Evolutionary conservation across 306 rosid genomes (phyloP).

Genomic region (Vigna hirtella): DNA sequence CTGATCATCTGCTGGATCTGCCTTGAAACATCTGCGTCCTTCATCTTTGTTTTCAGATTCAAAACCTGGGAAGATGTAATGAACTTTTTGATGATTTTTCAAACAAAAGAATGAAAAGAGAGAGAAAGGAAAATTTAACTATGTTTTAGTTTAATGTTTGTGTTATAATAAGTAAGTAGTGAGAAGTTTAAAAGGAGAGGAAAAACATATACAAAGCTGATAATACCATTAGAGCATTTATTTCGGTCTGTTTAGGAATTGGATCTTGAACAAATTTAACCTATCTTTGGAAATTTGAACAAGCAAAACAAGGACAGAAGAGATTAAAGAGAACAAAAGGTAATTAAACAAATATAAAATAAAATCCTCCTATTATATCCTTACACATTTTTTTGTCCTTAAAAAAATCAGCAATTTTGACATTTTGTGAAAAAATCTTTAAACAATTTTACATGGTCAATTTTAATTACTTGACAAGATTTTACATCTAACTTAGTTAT

Average conservation of each 20-base stretch:
- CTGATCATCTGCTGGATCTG: constrained; percentile 85
- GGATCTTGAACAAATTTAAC: constrained; percentile 41
- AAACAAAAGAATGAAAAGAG: neutral
- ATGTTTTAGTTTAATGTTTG: constrained; percentile 22
- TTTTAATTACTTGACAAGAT: too few species aligned
- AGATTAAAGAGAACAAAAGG: neutral
- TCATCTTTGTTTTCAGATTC: constrained; percentile 50
- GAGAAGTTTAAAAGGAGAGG: neutral
- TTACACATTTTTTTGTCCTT: neutral
- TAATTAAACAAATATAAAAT: too few species aligned
- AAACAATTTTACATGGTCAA: too few species aligned
- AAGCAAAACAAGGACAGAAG: constrained; percentile 40
- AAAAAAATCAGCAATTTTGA: neutral
- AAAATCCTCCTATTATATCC: neutral
- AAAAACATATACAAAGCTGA: constrained; percentile 5
- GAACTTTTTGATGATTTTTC: constrained; percentile 21
- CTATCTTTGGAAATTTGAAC: constrained; percentile 43
- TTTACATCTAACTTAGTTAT: too few species aligned
- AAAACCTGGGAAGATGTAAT: constrained; percentile 13
- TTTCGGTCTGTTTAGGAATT: constrained; percentile 34
- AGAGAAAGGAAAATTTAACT: neutral
- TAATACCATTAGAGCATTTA: constrained; percentile 15
- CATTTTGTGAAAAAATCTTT: too few species aligned
- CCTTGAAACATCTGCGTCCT: constrained; percentile 70
- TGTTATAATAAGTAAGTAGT: neutral